These are phyloP conservation scores for Cylindrotheca fusiformis DNA, from an alignment of 108 stramenopile species.

Conservation along the genomic window DNA sequence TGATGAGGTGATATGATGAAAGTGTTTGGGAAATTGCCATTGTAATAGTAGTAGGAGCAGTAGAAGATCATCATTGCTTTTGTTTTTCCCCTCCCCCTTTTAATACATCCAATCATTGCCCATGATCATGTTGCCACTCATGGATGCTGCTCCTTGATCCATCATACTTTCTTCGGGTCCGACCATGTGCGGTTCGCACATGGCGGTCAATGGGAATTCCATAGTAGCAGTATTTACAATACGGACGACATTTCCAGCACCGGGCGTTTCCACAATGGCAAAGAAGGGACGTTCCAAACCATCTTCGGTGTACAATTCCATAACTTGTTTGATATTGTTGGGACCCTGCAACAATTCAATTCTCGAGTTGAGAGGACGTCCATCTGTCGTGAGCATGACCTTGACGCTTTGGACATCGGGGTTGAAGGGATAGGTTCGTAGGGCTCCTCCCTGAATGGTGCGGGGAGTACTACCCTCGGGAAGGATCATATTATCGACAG, in stretches of 20 bases:
- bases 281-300: constrained; percentile 83
- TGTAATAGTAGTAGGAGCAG: too few relatives aligned
- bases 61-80: too few relatives aligned
- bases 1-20: too few relatives aligned
- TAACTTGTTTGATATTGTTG: constrained; percentile 87
- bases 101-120: neutral
- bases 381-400: constrained; percentile 68
- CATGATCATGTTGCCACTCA: neutral
- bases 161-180: constrained; percentile 21
- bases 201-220: constrained; percentile 78
- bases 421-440: constrained; percentile 68
- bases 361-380: constrained; percentile 76
- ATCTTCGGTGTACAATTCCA: constrained; percentile 82
- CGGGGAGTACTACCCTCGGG: constrained; percentile 26
- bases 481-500: constrained; percentile 4
- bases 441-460: constrained; percentile 76
- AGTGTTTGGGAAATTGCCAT: too few relatives aligned
- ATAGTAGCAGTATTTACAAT: constrained; percentile 79
- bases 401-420: constrained; percentile 69
- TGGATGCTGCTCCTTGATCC: neutral
- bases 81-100: too few relatives aligned
- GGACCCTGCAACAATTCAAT: constrained; percentile 83
- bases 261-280: constrained; percentile 74
- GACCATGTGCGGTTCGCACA: constrained; percentile 66
- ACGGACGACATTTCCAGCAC: constrained; percentile 76